These are phyloP conservation scores for Eimeria brunetti DNA, from an alignment of 169 alveolate genomes.

Conservation along the genomic window DNA sequence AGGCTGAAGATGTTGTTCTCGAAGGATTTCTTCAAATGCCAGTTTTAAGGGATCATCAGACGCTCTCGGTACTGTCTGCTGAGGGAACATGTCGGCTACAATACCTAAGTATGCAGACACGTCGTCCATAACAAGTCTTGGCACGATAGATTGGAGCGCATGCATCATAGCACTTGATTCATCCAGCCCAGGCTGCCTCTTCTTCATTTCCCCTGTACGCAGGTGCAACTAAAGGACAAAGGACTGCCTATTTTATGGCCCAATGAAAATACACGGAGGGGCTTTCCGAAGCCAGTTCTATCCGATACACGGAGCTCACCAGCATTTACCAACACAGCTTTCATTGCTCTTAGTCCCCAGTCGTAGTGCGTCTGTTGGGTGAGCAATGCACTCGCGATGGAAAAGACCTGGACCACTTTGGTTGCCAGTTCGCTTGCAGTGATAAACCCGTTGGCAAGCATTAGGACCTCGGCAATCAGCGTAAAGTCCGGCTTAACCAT, in stretches of 20 bases:
- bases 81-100: slow-evolving; percentile 96
- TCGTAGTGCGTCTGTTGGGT: slow-evolving; percentile 97
- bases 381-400: slow-evolving; percentile 90
- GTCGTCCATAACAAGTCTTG: slow-evolving; percentile 93
- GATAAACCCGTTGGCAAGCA: slow-evolving; percentile 96
- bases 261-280: background rate
- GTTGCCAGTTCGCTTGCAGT: slow-evolving; percentile 94
- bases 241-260: background rate
- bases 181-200: slow-evolving; percentile 89
- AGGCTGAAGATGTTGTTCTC: slow-evolving; percentile 81
- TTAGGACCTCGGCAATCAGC: slow-evolving; percentile 96
- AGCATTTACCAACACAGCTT: slow-evolving; percentile 96
- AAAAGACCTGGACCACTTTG: slow-evolving; percentile 95
- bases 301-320: slow-evolving; percentile 92
- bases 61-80: slow-evolving; percentile 87
- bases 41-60: slow-evolving; percentile 48
- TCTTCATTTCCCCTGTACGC: slow-evolving; percentile 43
- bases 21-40: slow-evolving; percentile 41
- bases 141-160: slow-evolving; percentile 96
- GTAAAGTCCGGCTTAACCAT: slow-evolving; percentile 98
- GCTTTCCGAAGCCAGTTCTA: background rate
- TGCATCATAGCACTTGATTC: slow-evolving; percentile 93
- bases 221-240: background rate
- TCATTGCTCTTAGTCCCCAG: slow-evolving; percentile 98
- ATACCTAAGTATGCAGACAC: slow-evolving; percentile 94